Evolutionary conservation across 2,329 filamentous ascomycete genomes (phyloP), one percentile per base, ranked within the genome.

Genomic region (Epichloe gansuensis): DNA sequence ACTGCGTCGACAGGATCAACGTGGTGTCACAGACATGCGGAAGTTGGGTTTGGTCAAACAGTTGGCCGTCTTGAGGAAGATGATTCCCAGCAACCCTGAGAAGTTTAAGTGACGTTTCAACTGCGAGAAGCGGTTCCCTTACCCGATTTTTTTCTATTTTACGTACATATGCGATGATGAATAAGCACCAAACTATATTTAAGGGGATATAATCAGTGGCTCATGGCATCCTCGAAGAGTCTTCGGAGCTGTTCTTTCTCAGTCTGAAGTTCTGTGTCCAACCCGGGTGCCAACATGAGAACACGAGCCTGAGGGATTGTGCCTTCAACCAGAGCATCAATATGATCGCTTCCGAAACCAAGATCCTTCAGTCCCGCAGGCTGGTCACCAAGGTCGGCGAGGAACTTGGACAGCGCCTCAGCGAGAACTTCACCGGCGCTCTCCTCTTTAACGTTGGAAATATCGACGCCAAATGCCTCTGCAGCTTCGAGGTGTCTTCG

Each of bases 261-360:
- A 47, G 75, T 73, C 61, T 83, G 75, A 46, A 88, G 67, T 63
- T 90, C 85, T 59, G 77, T 78, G 41, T 80, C 81, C 61, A 98
- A 68, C 28, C 80, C 90, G 0, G 93, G 94, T 34, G 93, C 93
- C 56, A 98, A 71, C 85, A 91, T 93, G 63, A 98, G 67, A 52
- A 98, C 94, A 58, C 93, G 76, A 52, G 82, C 82, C 72, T 98
- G 93, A 5, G 93, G 93, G 56, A 98, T 83, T 0, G 93, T 98
- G 1, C 93, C 94, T 69, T 97, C 91, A 1, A 98, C 90, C 57
- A 98, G 72, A 9, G 75, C 81, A 57, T 94, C 88, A 17, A 98
- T 74, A 71, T 97, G 81, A 41, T 81, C 79, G 15, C 69, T 71
- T 51, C 77, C 77, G 64, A 97, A 98, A 0, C 93, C 94, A 12